These are phyloP conservation scores for Phanerochaete sordida DNA, from an alignment of 768 basidiomycete genomes.

Conservation along the genomic window DNA sequence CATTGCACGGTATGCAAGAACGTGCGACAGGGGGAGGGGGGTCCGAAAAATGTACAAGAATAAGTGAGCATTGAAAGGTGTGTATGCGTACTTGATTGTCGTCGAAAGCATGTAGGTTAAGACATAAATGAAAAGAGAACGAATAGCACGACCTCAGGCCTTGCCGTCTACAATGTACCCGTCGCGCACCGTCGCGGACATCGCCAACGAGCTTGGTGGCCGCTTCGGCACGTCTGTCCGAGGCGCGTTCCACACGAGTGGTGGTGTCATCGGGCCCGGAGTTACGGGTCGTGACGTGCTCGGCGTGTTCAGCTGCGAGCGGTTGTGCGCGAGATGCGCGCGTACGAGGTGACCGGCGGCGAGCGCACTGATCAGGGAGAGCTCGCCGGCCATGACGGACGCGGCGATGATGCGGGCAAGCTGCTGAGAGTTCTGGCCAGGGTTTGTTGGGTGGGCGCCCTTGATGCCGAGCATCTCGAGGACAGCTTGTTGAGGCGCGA, in stretches of 20 bases:
- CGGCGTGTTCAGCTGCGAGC: conserved; percentile 80
- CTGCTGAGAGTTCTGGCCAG: conserved; percentile 85
- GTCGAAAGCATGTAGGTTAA: background rate
- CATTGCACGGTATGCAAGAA: background rate
- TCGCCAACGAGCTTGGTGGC: conserved; percentile 2
- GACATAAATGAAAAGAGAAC: background rate
- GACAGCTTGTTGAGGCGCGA: conserved; percentile 85
- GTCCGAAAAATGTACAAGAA: background rate
- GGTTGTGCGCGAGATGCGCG: conserved; percentile 91
- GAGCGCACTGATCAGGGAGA: conserved; percentile 86
- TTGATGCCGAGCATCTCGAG: conserved; percentile 92
- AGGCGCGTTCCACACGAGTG: background rate
- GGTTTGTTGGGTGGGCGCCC: conserved; percentile 82
- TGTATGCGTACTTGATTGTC: background rate
- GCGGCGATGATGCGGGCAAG: conserved; percentile 89
- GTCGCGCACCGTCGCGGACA: conserved; percentile 2
- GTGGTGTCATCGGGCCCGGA: conserved; percentile 37
- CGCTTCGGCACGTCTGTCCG: background rate
- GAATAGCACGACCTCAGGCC: background rate
- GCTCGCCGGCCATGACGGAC: conserved; percentile 96
- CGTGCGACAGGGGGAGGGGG: background rate
- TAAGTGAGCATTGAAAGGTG: conserved; percentile 1
- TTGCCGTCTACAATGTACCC: conserved; percentile 9
- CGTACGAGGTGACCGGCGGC: conserved; percentile 94
- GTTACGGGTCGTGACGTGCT: conserved; percentile 54